Conservation (phyloP, 768 basidiomycete genomes). For the Pulveroboletus sp. region DNA sequence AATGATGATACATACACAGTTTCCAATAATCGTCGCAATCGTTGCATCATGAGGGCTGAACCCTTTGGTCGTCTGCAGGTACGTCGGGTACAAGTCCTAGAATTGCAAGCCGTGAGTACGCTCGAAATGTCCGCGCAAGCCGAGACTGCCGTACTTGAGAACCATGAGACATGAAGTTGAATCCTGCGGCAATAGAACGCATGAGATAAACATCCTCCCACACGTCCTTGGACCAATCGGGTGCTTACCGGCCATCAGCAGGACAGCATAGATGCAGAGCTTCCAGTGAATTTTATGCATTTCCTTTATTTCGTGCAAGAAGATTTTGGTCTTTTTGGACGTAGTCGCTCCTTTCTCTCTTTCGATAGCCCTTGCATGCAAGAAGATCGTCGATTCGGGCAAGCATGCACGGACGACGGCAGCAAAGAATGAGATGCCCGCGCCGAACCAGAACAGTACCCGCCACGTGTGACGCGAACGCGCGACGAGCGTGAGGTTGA, state of each 20-base stretch:
- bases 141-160: slow-evolving; percentile 41
- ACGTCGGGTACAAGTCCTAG: slow-evolving; percentile 75
- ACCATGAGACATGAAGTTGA: slow-evolving; percentile 77
- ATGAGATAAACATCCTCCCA: background rate
- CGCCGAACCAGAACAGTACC: slow-evolving; percentile 73
- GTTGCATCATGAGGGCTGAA: slow-evolving; percentile 57
- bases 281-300: slow-evolving; percentile 85
- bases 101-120: background rate
- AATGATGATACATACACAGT: slow-evolving; percentile 42
- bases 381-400: slow-evolving; percentile 76
- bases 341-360: slow-evolving; percentile 35
- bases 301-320: slow-evolving; percentile 62
- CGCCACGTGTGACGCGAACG: slow-evolving; percentile 53
- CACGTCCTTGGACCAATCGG: background rate
- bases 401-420: slow-evolving; percentile 59
- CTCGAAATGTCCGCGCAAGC: background rate
- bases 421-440: slow-evolving; percentile 65
- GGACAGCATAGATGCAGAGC: slow-evolving; percentile 75
- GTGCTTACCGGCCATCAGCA: slow-evolving; percentile 62
- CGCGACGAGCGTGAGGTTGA: slow-evolving; percentile 63
- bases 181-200: slow-evolving; percentile 35
- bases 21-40: slow-evolving; percentile 78
- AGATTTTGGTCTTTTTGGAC: slow-evolving; percentile 57
- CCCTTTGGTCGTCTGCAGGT: slow-evolving; percentile 57
- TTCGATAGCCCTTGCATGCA: slow-evolving; percentile 56